Conservation (phyloP, 2,329 filamentous ascomycete species). For the Penicillium nordicum region DNA sequence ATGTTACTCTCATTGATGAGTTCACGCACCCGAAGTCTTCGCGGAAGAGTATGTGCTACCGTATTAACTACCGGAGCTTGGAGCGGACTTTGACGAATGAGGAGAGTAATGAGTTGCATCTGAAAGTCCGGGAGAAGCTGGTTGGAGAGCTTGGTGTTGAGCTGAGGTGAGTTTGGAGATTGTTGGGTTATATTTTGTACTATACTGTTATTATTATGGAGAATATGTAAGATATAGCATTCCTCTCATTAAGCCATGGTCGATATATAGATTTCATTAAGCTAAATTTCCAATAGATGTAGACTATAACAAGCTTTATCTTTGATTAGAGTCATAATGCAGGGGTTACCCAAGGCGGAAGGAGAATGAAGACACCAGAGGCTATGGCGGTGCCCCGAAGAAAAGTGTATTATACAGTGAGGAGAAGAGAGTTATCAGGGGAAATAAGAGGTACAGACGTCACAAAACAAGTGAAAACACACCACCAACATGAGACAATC, state of each 20-base stretch:
- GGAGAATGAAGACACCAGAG: slow-evolving; percentile 13
- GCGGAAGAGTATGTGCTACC: slow-evolving; percentile 81
- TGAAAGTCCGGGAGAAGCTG: slow-evolving; percentile 61
- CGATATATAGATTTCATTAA: not conserved
- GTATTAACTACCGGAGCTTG: slow-evolving; percentile 88
- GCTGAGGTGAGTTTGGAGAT: slow-evolving; percentile 54
- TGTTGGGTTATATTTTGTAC: slow-evolving; percentile 12
- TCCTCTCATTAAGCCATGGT: not conserved
- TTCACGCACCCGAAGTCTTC: slow-evolving; percentile 86
- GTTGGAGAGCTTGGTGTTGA: slow-evolving; percentile 74
- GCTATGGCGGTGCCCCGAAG: slow-evolving; percentile 10
- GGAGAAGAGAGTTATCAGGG: slow-evolving; percentile 32
- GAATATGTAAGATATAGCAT: slow-evolving; percentile 19
- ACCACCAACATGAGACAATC: slow-evolving; percentile 27
- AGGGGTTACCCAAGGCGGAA: not conserved
- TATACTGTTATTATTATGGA: slow-evolving; percentile 9
- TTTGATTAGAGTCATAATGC: not conserved
- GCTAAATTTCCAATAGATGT: too few relatives aligned
- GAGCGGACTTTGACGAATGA: slow-evolving; percentile 84
- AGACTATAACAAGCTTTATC: not conserved
- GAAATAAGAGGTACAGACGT: slow-evolving; percentile 16
- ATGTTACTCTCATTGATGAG: slow-evolving; percentile 78
- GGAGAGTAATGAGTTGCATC: slow-evolving; percentile 75
- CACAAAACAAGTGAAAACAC: slow-evolving; percentile 20
- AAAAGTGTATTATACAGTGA: slow-evolving; percentile 32